phyloP scores from a whole-genome alignment of 2,329 filamentous ascomycete genomes.

The Botrytis tulipae region DNA sequence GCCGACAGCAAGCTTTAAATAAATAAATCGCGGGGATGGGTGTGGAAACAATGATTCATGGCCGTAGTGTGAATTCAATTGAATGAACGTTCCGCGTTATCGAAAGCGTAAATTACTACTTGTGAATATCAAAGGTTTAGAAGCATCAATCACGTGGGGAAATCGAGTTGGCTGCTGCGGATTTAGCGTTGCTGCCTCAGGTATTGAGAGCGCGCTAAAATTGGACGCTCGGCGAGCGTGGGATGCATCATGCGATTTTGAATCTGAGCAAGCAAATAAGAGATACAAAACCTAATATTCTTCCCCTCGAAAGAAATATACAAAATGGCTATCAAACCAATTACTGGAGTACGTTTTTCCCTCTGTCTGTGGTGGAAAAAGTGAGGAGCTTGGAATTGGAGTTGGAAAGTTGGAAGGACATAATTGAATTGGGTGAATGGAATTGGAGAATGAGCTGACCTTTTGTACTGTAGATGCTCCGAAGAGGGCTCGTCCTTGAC shows the following conservation, averaged over 20 bases:
- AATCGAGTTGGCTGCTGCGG: background rate
- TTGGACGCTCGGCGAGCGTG: constrained; percentile 9
- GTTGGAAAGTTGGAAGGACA: background rate
- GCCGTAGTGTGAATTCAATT: background rate
- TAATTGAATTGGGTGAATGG: constrained; percentile 18
- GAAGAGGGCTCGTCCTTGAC: constrained; percentile 56
- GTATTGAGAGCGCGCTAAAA: background rate
- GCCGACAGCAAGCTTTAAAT: background rate
- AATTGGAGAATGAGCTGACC: constrained; percentile 34
- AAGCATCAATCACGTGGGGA: constrained; percentile 3
- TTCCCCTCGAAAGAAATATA: constrained; percentile 29
- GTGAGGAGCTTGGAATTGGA: background rate
- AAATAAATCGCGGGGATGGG: background rate
- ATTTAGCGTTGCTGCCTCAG: constrained; percentile 10
- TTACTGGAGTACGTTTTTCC: constrained; percentile 39
- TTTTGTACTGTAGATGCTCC: constrained; percentile 51
- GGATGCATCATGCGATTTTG: constrained; percentile 31
- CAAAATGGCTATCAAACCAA: constrained; percentile 41
- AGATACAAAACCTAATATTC: constrained; percentile 34
- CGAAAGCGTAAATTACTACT: background rate
- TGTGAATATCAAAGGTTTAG: constrained; percentile 5
- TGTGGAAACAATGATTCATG: background rate
- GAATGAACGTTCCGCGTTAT: background rate
- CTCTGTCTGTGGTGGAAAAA: background rate
- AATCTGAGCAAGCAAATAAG: constrained; percentile 27